Evolutionary conservation across 768 basidiomycete species (phyloP).

Genomic region (Russula ochroleuca): DNA sequence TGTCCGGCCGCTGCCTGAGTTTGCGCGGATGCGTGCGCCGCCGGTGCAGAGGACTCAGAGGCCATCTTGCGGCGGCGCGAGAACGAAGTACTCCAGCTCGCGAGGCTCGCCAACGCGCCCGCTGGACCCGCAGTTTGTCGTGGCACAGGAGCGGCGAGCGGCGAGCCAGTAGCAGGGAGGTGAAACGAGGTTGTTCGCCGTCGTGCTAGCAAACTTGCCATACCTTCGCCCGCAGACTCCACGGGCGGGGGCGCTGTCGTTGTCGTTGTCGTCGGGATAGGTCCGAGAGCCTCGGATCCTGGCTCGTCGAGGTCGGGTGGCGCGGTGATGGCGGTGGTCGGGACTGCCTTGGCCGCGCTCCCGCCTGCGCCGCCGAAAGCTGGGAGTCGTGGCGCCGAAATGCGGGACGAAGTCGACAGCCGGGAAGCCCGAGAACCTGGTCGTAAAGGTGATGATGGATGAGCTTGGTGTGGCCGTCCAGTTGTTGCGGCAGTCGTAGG

Average conservation of each 20-base stretch:
- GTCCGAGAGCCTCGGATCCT: background rate
- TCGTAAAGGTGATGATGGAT: slow-evolving; percentile 45
- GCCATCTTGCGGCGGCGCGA: slow-evolving; percentile 20
- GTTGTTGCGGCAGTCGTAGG: slow-evolving; percentile 4
- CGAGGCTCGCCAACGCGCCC: slow-evolving; percentile 33
- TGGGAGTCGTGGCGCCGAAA: slow-evolving; percentile 62
- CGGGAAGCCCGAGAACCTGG: slow-evolving; percentile 72
- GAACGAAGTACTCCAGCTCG: slow-evolving; percentile 28
- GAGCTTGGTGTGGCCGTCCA: slow-evolving; percentile 9
- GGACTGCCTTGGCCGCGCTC: slow-evolving; percentile 59
- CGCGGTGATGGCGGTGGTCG: slow-evolving; percentile 44
- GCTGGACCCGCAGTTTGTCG: slow-evolving; percentile 28
- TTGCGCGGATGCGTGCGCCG: background rate
- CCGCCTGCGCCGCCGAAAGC: slow-evolving; percentile 56
- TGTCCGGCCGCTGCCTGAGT: background rate
- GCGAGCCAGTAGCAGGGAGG: slow-evolving; percentile 37
- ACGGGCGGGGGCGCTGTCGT: slow-evolving; percentile 49
- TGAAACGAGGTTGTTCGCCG: slow-evolving; percentile 61
- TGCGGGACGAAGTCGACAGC: slow-evolving; percentile 61
- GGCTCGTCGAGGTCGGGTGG: slow-evolving; percentile 32
- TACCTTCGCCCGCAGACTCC: slow-evolving; percentile 58
- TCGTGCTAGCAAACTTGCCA: slow-evolving; percentile 44
- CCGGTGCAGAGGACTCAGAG: background rate
- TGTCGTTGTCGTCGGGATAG: slow-evolving; percentile 15
- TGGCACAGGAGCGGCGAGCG: slow-evolving; percentile 31